Evolutionary conservation across 257 asterid species (phyloP).

Genomic region (Haberlea rhodopensis): DNA sequence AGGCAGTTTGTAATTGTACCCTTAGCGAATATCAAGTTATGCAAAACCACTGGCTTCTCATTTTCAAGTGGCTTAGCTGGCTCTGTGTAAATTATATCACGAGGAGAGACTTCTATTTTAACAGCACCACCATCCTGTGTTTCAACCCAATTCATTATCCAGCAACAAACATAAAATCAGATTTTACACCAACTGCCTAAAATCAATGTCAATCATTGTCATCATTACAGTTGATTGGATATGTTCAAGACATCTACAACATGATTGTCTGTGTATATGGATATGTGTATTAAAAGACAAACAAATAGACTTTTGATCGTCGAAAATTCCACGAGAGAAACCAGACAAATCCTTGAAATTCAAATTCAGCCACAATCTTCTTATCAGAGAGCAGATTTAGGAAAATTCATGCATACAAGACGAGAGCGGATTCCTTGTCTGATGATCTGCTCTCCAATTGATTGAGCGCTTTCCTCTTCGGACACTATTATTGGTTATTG

Average conservation of each 20-base stretch:
- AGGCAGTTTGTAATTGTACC: too few relatives aligned
- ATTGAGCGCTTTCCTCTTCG: constrained; percentile 89
- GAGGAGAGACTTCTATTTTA: constrained; percentile 88
- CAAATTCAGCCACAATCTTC: constrained; percentile 19
- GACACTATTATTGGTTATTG: constrained; percentile 78
- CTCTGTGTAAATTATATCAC: constrained; percentile 86
- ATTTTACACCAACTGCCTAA: too few relatives aligned
- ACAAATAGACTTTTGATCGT: too few relatives aligned
- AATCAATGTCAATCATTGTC: too few relatives aligned
- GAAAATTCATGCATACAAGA: constrained; percentile 59
- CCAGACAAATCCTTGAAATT: neutral
- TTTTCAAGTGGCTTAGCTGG: constrained; percentile 69
- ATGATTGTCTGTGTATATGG: too few relatives aligned
- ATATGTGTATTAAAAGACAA: too few relatives aligned
- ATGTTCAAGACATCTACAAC: too few relatives aligned
- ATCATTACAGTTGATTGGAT: too few relatives aligned
- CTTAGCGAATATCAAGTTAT: constrained; percentile 89
- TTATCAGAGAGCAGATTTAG: neutral
- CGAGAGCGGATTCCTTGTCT: constrained; percentile 77
- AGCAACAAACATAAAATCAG: too few relatives aligned
- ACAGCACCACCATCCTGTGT: constrained; percentile 99
- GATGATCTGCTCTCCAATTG: constrained; percentile 95
- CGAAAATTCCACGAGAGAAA: constrained; percentile 8
- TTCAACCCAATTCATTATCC: constrained; percentile 66
- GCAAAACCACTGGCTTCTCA: constrained; percentile 70